Percentiles rank a stretch among this genome's conserved stretches.
These are phyloP conservation scores for Chiua virens DNA, from an alignment of 768 basidiomycete genomes.

Conservation along the genomic window DNA sequence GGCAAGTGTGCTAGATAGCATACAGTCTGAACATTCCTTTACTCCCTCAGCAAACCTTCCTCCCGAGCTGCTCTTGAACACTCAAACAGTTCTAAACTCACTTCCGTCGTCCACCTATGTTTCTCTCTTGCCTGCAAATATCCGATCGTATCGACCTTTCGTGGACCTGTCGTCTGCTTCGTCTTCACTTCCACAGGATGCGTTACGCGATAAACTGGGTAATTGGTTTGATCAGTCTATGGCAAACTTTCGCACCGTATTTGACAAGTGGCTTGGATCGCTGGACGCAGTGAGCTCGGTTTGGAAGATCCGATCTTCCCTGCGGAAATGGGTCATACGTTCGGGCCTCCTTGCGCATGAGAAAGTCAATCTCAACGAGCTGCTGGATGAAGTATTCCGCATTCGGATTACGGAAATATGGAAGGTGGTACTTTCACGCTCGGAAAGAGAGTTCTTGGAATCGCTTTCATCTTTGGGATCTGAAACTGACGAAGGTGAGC, in stretches of 20 bases:
- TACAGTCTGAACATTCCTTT: conserved; percentile 51
- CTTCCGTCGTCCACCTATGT: conserved; percentile 86
- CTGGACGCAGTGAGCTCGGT: conserved; percentile 64
- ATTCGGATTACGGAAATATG: conserved; percentile 59
- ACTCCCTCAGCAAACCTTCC: conserved; percentile 36
- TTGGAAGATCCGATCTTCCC: conserved; percentile 64
- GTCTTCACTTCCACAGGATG: conserved; percentile 44
- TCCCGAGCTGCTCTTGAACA: conserved; percentile 59
- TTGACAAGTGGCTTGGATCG: conserved; percentile 57
- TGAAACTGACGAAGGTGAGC: conserved; percentile 19
- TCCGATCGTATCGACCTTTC: conserved; percentile 83
- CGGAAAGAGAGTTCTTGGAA: conserved; percentile 47
- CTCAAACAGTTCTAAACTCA: conserved; percentile 61
- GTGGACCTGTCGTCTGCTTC: conserved; percentile 67
- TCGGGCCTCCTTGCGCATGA: conserved; percentile 52
- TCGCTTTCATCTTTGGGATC: conserved; percentile 33
- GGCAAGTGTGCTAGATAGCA: conserved; percentile 52
- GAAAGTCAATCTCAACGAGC: conserved; percentile 37
- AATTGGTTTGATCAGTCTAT: conserved; percentile 66
- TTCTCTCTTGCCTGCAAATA: conserved; percentile 65
- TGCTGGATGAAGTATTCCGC: conserved; percentile 57
- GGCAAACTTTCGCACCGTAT: conserved; percentile 42
- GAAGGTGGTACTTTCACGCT: conserved; percentile 44
- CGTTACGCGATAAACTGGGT: conserved; percentile 47
- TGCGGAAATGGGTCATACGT: conserved; percentile 45